Base-by-base conservation (phyloP, 768 basidiomycete genomes). In the Phaeolepiota aurea region DNA sequence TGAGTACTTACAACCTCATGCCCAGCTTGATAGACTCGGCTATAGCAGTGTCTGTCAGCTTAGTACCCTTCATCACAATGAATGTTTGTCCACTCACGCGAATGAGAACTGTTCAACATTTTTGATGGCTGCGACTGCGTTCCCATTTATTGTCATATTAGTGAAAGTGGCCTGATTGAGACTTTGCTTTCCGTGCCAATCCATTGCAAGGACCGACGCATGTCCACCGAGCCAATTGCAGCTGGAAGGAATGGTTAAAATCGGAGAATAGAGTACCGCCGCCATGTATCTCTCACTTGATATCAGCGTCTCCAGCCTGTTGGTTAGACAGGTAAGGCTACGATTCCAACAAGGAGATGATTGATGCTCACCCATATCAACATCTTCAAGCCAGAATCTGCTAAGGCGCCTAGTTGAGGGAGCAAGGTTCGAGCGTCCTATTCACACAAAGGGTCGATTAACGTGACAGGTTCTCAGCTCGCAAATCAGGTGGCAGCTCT, bases 61-160 rank as follows among this genome's bases (percentile, higher is more conserved):
- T 20, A 31, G 20, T 9, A 30, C n/a, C n/a, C n/a, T n/a, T n/a
- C n/a, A n/a, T n/a, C n/a, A n/a, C n/a, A n/a, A n/a, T n/a, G n/a
- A n/a, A n/a, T n/a, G n/a, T n/a, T n/a, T n/a, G n/a, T n/a, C 20
- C 41, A 69, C 78, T 49, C 43, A 80, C 78, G 77, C 81, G 54
- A 82, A 83, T 0, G 74, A 64, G 51, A 82, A 81, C 43, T 78
- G 77, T 45, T 76, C 77, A 22, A 82, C 72, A 38, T 81, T 80
- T 52, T 77, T 71, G 13, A 80, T 65, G 0, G 77, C 72, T 0
- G 76, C 80, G 3, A 82, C 70, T 0, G 74, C 47, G 3, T 53
- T 56, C 1, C 71, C 76, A 25, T 65, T 39, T 19, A 82, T 68
- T 0, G 79, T 79, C 61, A 82, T 79, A 44, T 79, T 79, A 3